Conservation (phyloP, 2,329 filamentous ascomycete genomes). For the Aureobasidium leucospermi region DNA sequence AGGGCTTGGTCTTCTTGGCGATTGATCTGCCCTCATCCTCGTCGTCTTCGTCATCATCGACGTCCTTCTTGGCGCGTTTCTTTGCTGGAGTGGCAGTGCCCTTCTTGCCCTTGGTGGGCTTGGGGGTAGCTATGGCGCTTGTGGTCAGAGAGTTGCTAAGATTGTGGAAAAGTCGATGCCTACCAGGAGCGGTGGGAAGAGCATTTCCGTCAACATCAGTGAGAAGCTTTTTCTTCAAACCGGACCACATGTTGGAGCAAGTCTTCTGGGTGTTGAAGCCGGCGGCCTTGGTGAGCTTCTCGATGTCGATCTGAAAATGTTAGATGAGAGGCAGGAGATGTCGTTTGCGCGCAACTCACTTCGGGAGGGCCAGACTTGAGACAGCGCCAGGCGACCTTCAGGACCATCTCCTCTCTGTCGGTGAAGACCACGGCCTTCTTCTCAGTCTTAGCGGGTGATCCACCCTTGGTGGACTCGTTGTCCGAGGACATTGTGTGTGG, state of each 20-base stretch:
- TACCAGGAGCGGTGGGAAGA: constrained; percentile 5
- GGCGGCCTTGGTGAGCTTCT: constrained; percentile 21
- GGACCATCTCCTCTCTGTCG: constrained; percentile 23
- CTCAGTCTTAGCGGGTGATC: neutral
- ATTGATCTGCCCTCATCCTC: neutral
- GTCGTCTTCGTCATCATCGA: neutral
- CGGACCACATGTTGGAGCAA: constrained; percentile 28
- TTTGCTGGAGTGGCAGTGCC: constrained; percentile 21
- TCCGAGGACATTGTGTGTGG: constrained; percentile 1
- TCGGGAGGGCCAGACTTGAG: constrained; percentile 28
- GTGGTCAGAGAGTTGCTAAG: neutral
- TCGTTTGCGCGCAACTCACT: neutral
- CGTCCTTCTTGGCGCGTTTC: constrained; percentile 15
- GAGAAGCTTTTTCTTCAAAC: constrained; percentile 28
- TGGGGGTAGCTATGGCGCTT: neutral
- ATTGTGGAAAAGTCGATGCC: neutral
- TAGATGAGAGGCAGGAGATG: neutral
- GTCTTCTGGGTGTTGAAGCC: constrained; percentile 28
- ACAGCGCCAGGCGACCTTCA: constrained; percentile 26
- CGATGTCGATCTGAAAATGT: constrained; percentile 23
- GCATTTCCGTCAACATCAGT: constrained; percentile 17
- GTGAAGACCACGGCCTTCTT: constrained; percentile 19
- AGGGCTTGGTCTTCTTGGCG: constrained; percentile 1
- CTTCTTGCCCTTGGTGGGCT: constrained; percentile 14
- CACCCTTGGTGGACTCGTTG: neutral